Conservation (phyloP, 2,329 filamentous ascomycete species). For the Blastomyces gilchristii region DNA sequence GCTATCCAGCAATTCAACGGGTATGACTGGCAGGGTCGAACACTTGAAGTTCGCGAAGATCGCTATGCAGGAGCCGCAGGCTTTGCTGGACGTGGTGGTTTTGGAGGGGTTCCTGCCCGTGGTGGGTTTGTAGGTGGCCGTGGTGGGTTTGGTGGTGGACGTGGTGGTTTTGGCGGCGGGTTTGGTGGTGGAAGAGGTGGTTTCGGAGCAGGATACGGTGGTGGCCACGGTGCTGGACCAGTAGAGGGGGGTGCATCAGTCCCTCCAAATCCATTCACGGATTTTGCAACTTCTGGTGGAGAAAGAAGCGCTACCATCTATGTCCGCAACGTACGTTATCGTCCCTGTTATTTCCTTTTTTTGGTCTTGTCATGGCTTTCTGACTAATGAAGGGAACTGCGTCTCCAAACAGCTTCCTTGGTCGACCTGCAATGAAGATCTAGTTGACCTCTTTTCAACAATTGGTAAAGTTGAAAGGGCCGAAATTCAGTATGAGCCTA, state of each 20-base stretch:
- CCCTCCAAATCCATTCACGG: constrained; percentile 78
- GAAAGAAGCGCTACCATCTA: constrained; percentile 81
- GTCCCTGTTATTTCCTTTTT: neutral
- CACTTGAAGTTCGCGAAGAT: constrained; percentile 91
- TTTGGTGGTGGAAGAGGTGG: constrained; percentile 38
- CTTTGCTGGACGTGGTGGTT: constrained; percentile 33
- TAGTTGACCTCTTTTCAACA: constrained; percentile 91
- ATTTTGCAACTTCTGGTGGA: constrained; percentile 76
- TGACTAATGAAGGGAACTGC: constrained; percentile 15
- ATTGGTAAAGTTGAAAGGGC: constrained; percentile 97
- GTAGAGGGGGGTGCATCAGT: constrained; percentile 38
- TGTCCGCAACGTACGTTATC: constrained; percentile 77
- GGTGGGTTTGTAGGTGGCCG: constrained; percentile 49
- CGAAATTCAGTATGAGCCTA: constrained; percentile 98
- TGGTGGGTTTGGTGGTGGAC: constrained; percentile 45
- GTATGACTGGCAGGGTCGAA: constrained; percentile 93
- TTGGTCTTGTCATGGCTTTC: neutral
- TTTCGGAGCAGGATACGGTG: constrained; percentile 38
- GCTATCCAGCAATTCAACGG: constrained; percentile 97
- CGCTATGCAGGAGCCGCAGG: constrained; percentile 58
- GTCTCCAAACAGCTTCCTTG: constrained; percentile 63
- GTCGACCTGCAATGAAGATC: constrained; percentile 97
- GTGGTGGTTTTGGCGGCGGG: constrained; percentile 49
- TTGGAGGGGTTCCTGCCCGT: constrained; percentile 32
- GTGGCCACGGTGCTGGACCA: constrained; percentile 31